Base-by-base conservation (phyloP, 768 basidiomycete genomes). In the Trametes coccinea region DNA sequence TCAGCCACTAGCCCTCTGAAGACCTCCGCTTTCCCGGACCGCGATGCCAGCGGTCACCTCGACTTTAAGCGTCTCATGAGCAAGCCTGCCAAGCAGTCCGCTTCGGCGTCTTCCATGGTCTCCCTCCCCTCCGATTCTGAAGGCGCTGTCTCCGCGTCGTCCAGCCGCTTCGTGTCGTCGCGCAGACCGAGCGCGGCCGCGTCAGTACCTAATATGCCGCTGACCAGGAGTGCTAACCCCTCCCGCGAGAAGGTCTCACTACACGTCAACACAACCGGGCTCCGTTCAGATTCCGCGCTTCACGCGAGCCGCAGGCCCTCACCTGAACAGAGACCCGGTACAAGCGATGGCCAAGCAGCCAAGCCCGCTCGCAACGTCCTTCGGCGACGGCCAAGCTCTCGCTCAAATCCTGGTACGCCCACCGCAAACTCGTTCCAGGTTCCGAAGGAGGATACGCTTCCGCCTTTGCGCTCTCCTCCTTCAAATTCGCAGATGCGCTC, bases 1-100 rank as follows among this genome's bases (percentile, higher is more conserved):
- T 43, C 64, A 3, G 45, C 51, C 27, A 41, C 59, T 10, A 53
- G 53, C 16, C 60, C 69, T 0, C 56, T 67, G 39, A 72, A 71
- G 53, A 53, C 65, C 13, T 70, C 72, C 1, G 65, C 52, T 4
- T 59, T 61, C 44, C 55, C 65, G 4, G 72, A 73, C 17, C 59
- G 70, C 29, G 70, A 70, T 29, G 66, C 69, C 7, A 58, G 63
- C 52, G 56, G 64, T 4, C 70, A 69, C 50, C 67, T 73, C 14
- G 72, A 73, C 53, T 64, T 73, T 49, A 73, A 73, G 50, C 65
- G 72, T 2, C 67, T 73, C 3, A 63, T 73, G 48, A 71, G 70
- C 65, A 73, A 73, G 62, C 72, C 72, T 13, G 68, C 70, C 4
- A 61, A 45, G 33, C 67, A 69, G 48, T 59, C 39, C 11, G 58